Base-by-base conservation (phyloP, 176 grass and related monocot species). In the Carex myosuroides region DNA sequence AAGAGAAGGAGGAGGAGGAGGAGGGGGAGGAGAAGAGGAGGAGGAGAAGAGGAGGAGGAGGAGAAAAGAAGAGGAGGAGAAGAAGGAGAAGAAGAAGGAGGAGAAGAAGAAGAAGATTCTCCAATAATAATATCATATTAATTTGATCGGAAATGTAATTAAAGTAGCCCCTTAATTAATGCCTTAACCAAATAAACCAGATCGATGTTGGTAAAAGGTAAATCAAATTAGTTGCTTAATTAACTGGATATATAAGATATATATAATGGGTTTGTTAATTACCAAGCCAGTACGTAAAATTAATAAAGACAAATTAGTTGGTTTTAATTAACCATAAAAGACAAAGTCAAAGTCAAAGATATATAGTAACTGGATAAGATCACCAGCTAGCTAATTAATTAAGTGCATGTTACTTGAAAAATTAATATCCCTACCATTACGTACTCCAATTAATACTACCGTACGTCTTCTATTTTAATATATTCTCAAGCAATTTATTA, bases 381-480 rank as follows among this genome's bases (percentile, higher is more conserved):
- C 56, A 81, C 55, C 56, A 81, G 33, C 79, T 29, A 29, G 29
- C 29, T 29, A 29, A 1, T 1, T 29, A 29, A 1, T 2, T 81
- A 81, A 63, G 59, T 46, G 22, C 22, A 24, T 24, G 57, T 81
- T 80, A 81, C 57, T 81, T 81, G 79, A 81, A 0, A 44, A 81
- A 29, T 29, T 26, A 81, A 46, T 42, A 16, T 41, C 32, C 33
- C 17, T 12, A 39, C 55, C 63, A 12, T 55, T 76, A 26, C 26
- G 26, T 26, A 63, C 18, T 24, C 56, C 13, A 62, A n/a, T n/a
- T n/a, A n/a, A 35, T 41, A 80, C 5, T 22, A 60, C 78, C 56
- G n/a, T n/a, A n/a, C n/a, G 56, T 80, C 58, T n/a, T 62, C 9
- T 14, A 81, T 63, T 63, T 42, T 57, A 60, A 59, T 57, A 29